Base-by-base conservation (phyloP, 2,329 filamentous ascomycete species). In the Stenocarpella maydis region DNA sequence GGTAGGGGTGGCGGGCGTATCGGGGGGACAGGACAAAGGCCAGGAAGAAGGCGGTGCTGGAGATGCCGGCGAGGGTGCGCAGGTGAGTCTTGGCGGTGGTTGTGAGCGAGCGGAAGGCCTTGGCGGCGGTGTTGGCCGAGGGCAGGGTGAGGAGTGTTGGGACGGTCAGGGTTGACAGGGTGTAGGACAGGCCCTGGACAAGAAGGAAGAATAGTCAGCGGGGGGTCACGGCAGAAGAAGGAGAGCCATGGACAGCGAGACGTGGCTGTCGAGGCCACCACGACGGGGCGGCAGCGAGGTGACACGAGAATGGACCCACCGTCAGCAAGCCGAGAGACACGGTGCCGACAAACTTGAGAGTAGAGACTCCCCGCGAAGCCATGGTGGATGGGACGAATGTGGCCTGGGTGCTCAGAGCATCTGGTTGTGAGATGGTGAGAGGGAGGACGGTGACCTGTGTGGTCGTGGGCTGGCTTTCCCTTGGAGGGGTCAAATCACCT, bases 261-360 rank as follows among this genome's bases (percentile, higher is more conserved):
- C 37, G 9, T n/a, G 21, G 55, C 26, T 65, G 52, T 24, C 52
- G 67, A 65, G 52, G 60, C 49, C 67, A 60, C 45, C 43, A 54
- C 37, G 45, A 43, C n/a, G 24, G 45, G 37, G 21, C 37, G 7
- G 21, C 21, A 7, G 24, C 26, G 14, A 47, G 21, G 24, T 49
- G 21, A 17, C n/a, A 58, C 12, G 31, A 43, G 28, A 45, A 41
- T 50, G 45, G 58, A 84, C 91, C 76, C 88, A 97, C 94, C 70
- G 94, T 97, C 80, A 97, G 83, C 69, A 98, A 87, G 72, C 95
- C 95, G 69, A 98, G 87, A 75, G 92, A 95, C 74, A 97, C 88
- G 64, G 94, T 97, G 77, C 95, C 95, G 74, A 98, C 92, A 80
- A 98, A 97, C 84, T 98, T 98, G 83, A 92, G 89, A 80, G 92